A percentile compares a stretch with the other conserved stretches of the same genome.
Evolutionary conservation across 164 flowering plant species (phyloP).

Genomic region (Berberis thunbergii): DNA sequence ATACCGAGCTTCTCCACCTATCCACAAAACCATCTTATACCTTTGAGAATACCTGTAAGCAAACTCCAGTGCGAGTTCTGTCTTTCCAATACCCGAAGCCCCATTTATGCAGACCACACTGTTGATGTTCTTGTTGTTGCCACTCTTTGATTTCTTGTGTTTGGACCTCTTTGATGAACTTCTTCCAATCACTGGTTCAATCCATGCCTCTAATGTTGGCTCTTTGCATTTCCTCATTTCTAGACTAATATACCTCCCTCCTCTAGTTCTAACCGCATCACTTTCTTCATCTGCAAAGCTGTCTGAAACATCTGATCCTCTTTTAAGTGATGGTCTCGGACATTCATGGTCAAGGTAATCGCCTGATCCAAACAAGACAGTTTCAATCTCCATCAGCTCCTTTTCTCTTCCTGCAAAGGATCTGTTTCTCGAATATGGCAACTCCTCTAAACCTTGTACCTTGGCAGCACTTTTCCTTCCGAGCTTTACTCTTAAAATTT

Average conservation of each 20-base stretch:
- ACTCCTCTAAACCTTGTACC: constrained; percentile 42
- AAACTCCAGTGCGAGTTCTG: constrained; percentile 82
- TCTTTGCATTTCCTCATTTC: constrained; percentile 60
- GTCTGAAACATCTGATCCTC: constrained; percentile 41
- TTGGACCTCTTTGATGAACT: constrained; percentile 46
- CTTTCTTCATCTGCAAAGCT: constrained; percentile 67
- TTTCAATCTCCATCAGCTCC: constrained; percentile 66
- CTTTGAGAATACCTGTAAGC: constrained; percentile 64
- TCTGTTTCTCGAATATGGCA: constrained; percentile 61
- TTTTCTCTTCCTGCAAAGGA: constrained; percentile 73
- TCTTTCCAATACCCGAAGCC: constrained; percentile 62
- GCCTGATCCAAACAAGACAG: constrained; percentile 47
- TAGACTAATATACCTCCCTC: constrained; percentile 46
- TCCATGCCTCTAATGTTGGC: constrained; percentile 64
- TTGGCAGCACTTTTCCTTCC: constrained; percentile 58
- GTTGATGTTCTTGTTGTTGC: constrained; percentile 38
- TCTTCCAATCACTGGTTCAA: constrained; percentile 55
- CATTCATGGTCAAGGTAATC: constrained; percentile 35
- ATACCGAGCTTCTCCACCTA: constrained; percentile 77
- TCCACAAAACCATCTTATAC: constrained; percentile 88
- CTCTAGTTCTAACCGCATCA: constrained; percentile 19
- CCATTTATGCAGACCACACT: constrained; percentile 67
- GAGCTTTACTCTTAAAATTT: constrained; percentile 52
- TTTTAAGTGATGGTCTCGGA: constrained; percentile 18
- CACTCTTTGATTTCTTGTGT: constrained; percentile 56